Base-by-base conservation (phyloP, 371 early-diverging fungal genomes). In the Parasitella parasitica region DNA sequence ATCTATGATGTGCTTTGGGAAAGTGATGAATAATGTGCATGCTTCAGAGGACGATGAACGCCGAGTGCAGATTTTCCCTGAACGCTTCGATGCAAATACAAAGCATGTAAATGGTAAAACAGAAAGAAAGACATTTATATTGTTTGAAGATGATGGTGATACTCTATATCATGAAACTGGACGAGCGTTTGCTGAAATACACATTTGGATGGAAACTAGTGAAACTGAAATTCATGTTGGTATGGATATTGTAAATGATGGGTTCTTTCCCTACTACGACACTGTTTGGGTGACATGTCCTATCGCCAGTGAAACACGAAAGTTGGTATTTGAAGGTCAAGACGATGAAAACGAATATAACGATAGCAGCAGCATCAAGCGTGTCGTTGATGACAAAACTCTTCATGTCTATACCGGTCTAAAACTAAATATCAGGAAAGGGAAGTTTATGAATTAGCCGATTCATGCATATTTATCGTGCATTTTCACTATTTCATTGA, bases 61-160 rank as follows among this genome's bases (percentile, higher is more conserved):
- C 9, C 65, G 72, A 28, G 63, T 76, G 5, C 70, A 74, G 27
- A 64, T 79, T 4, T 79, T 71, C 38, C 80, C 80, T 18, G 62
- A 65, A 22, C 61, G 62, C 0, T 36, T 52, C 18, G 35, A 20
- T 4, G 15, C 9, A n/a, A 4, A 32, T 32, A 32, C 32, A 32
- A 32, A 32, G 32, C 32, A 32, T 11, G 32, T 32, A 4, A 4
- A 4, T 32, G 46, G 16, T 4, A 20, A 30, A 3, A 43, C 22
- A 3, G 32, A 57, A 13, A 62, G 62, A 56, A 57, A 55, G 0
- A 64, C 56, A 6, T 67, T 75, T 32, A 57, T 60, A 4, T 3
- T 77, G 35, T 70, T 70, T 57, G 79, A 79, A 51, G 79, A 79
- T 52, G 79, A 79, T 54, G 79, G 79, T 22, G 55, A 68, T 24